These are phyloP conservation scores for Bipolaris victoriae DNA, from an alignment of 2,329 filamentous ascomycete species.

Conservation along the genomic window DNA sequence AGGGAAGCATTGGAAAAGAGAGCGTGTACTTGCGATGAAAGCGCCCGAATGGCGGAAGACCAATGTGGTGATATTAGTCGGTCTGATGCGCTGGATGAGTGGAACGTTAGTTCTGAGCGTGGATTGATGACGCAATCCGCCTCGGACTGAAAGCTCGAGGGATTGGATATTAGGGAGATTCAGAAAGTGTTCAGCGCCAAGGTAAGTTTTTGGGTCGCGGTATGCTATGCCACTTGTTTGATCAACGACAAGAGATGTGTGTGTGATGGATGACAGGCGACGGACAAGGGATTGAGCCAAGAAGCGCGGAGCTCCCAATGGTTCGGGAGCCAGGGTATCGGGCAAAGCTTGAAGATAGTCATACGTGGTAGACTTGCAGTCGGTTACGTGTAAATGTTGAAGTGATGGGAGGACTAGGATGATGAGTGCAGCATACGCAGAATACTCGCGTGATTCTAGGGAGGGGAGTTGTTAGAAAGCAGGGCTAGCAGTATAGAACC, in stretches of 20 bases:
- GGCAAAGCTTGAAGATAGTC: constrained; percentile 26
- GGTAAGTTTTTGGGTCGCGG: background rate
- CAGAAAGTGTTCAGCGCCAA: constrained; percentile 22
- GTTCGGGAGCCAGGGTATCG: constrained; percentile 19
- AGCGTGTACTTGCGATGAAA: constrained; percentile 8
- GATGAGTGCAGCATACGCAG: constrained; percentile 32
- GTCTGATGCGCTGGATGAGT: constrained; percentile 3
- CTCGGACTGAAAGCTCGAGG: constrained; percentile 25
- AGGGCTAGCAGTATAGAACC: background rate
- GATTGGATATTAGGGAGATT: constrained; percentile 21
- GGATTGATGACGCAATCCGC: background rate
- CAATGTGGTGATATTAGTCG: constrained; percentile 29
- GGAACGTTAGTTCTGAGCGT: background rate
- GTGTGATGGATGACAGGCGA: constrained; percentile 25
- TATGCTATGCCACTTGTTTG: constrained; percentile 21
- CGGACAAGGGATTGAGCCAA: constrained; percentile 18
- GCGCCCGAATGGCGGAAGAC: constrained; percentile 27
- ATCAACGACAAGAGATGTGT: constrained; percentile 30
- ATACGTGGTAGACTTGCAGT: constrained; percentile 27
- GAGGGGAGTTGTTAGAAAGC: background rate
- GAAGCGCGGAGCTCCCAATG: constrained; percentile 8
- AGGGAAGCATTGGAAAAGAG: constrained; percentile 21
- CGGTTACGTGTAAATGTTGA: constrained; percentile 24
- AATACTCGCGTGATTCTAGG: constrained; percentile 29
- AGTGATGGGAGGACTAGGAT: constrained; percentile 30